A percentile compares a stretch with the other conserved stretches of the same genome.
Conservation (phyloP, 805 yeast genomes). For the Wickerhamomyces subpelliculosus region DNA sequence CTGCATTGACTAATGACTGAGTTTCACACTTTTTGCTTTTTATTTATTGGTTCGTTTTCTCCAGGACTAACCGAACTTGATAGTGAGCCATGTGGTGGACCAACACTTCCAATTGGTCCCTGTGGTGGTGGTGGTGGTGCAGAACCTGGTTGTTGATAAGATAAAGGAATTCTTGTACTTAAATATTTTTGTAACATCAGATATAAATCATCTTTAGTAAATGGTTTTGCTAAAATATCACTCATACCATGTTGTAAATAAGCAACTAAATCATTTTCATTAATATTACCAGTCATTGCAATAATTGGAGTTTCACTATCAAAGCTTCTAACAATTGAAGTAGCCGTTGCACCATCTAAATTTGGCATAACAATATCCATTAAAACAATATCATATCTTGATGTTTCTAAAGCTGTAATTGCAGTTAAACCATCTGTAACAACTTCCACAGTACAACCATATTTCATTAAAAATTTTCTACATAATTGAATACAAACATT, state of each 20-base stretch:
- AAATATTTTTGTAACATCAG: slow-evolving; percentile 72
- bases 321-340: slow-evolving; percentile 79
- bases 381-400: slow-evolving; percentile 66
- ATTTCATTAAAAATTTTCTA: slow-evolving; percentile 71
- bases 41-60: slow-evolving; percentile 15
- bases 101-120: too few relatives aligned
- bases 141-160: slow-evolving; percentile 9
- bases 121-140: background rate
- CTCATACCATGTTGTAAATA: slow-evolving; percentile 86
- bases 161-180: slow-evolving; percentile 37
- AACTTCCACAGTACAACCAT: slow-evolving; percentile 89
- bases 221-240: slow-evolving; percentile 90
- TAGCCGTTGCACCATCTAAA: slow-evolving; percentile 84
- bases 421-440: slow-evolving; percentile 92
- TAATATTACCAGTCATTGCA: slow-evolving; percentile 90
- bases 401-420: slow-evolving; percentile 64
- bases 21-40: slow-evolving; percentile 21
- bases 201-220: slow-evolving; percentile 79
- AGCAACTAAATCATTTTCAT: slow-evolving; percentile 71
- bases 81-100: background rate
- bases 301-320: slow-evolving; percentile 85
- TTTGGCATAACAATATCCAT: slow-evolving; percentile 92
- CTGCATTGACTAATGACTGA: too few relatives aligned
- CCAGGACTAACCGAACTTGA: background rate
- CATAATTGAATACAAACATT: slow-evolving; percentile 78